Percentiles rank a stretch among this genome's conserved stretches.
phyloP scores from a whole-genome alignment of 495 filamentous ascomycete species.

The Ramalina peruviana region DNA sequence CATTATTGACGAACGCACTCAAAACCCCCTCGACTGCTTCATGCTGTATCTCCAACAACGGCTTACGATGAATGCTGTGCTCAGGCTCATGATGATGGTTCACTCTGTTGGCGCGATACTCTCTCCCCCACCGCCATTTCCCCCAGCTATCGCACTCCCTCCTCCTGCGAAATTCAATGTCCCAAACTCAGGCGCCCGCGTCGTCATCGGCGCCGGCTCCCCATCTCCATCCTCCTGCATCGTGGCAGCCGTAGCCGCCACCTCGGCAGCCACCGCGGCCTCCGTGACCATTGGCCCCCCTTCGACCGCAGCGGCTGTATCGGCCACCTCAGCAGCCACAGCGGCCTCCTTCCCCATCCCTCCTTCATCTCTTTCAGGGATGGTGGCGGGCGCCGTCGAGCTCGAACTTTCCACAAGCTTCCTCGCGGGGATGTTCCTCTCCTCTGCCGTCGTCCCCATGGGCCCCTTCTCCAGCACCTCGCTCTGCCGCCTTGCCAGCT shows the following conservation, averaged over 20 bases:
- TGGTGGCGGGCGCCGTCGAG: neutral
- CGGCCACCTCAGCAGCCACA: neutral
- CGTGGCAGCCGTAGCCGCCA: neutral
- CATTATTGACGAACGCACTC: no score
- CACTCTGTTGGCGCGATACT: no score
- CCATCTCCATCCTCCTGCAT: neutral
- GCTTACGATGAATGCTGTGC: no score
- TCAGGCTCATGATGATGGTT: no score
- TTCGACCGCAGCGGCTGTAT: neutral
- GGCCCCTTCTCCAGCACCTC: slow-evolving; percentile 30
- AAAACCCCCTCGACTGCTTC: no score
- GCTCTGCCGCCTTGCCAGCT: slow-evolving; percentile 49
- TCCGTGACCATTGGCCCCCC: neutral
- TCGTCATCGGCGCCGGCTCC: neutral
- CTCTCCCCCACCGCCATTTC: neutral
- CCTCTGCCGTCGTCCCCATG: neutral
- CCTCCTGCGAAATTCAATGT: neutral
- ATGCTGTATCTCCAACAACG: no score
- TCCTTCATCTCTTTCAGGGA: neutral
- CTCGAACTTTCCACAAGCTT: neutral
- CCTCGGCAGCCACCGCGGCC: neutral
- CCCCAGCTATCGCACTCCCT: neutral
- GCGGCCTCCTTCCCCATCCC: neutral
- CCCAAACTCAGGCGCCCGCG: neutral
- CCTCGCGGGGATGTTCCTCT: slow-evolving; percentile 2